Percentiles rank a stretch among this genome's conserved stretches.
Conservation (phyloP, 768 basidiomycete species). For the Epithele typhae region DNA sequence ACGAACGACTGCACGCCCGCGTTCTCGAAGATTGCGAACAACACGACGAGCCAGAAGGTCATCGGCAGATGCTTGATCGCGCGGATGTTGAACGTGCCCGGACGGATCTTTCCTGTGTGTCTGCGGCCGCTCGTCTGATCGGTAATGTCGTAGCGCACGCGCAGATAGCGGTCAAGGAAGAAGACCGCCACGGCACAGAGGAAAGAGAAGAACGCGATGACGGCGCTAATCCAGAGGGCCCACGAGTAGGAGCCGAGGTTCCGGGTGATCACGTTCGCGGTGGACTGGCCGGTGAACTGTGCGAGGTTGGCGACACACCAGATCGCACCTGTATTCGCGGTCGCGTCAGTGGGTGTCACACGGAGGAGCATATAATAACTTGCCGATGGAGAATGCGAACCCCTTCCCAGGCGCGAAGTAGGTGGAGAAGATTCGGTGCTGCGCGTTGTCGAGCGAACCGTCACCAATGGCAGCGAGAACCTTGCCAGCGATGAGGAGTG, state of each 20-base stretch:
- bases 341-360: background rate
- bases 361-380: background rate
- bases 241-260: constrained; percentile 37
- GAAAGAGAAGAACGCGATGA: constrained; percentile 35
- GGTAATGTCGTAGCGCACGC: constrained; percentile 30
- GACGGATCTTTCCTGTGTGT: constrained; percentile 22
- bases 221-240: constrained; percentile 39
- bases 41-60: constrained; percentile 39
- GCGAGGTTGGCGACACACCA: constrained; percentile 39
- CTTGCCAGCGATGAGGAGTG: constrained; percentile 36
- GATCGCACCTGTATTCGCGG: constrained; percentile 23
- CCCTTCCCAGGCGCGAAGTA: constrained; percentile 41
- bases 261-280: constrained; percentile 36
- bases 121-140: constrained; percentile 33
- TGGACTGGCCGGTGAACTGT: constrained; percentile 37
- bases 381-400: constrained; percentile 34
- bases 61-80: constrained; percentile 31
- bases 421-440: constrained; percentile 40
- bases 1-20: constrained; percentile 41
- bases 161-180: constrained; percentile 35
- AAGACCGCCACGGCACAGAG: constrained; percentile 33
- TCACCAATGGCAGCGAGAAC: constrained; percentile 37
- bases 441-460: constrained; percentile 38
- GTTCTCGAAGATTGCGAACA: constrained; percentile 38
- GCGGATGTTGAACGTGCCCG: constrained; percentile 28